Conservation (phyloP, 2,329 filamentous ascomycete species). For the Curvularia sp. region DNA sequence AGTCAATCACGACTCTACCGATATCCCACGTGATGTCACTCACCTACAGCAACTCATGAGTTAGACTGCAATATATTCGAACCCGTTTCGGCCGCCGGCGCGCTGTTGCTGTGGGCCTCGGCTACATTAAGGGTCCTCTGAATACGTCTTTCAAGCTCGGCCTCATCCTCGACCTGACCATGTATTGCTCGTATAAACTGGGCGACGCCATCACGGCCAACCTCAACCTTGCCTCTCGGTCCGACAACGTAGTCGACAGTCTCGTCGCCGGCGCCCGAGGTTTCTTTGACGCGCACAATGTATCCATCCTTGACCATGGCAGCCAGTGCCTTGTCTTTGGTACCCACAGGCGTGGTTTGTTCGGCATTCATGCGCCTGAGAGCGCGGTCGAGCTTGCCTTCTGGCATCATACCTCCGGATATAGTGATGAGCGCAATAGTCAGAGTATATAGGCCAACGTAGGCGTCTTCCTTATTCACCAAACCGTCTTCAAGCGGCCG, state of each 20-base stretch:
- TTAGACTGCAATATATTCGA: neutral
- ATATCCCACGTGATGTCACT: neutral
- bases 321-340: constrained; percentile 76
- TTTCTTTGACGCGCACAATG: constrained; percentile 75
- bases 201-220: constrained; percentile 77
- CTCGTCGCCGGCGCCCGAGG: constrained; percentile 74
- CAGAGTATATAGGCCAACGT: constrained; percentile 80
- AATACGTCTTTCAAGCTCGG: constrained; percentile 45
- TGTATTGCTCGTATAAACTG: constrained; percentile 64
- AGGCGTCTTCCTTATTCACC: constrained; percentile 74
- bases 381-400: constrained; percentile 79
- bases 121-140: constrained; percentile 44
- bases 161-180: constrained; percentile 43
- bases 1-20: neutral
- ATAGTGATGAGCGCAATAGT: constrained; percentile 80
- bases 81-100: neutral
- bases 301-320: constrained; percentile 84
- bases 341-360: constrained; percentile 73
- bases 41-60: neutral
- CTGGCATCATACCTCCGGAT: constrained; percentile 72
- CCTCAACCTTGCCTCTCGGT: constrained; percentile 82
- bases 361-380: constrained; percentile 78
- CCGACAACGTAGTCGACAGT: constrained; percentile 83
- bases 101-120: constrained; percentile 22
- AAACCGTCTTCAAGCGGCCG: constrained; percentile 63